Evolutionary conservation across 1,284 basidiomycete genomes (phyloP).

Genomic region (Tilletiopsis washingtonensis): DNA sequence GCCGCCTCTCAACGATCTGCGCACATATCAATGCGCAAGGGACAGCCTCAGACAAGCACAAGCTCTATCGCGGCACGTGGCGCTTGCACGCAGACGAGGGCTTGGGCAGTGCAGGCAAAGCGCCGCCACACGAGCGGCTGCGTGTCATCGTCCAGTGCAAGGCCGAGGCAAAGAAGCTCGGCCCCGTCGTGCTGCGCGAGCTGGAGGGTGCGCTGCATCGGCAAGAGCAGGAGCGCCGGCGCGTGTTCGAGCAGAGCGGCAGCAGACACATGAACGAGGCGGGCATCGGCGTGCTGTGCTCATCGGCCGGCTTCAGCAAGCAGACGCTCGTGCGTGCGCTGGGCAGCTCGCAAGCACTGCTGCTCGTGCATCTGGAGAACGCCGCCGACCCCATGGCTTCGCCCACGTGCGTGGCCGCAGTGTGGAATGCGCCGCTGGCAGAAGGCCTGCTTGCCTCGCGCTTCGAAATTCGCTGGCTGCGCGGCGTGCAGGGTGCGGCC

Average conservation of each 20-base stretch:
- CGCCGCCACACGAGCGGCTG: background rate
- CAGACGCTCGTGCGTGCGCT: background rate
- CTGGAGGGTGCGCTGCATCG: constrained; percentile 2
- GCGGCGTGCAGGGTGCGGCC: no score
- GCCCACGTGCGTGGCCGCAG: no score
- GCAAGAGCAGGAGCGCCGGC: background rate
- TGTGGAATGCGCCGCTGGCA: no score
- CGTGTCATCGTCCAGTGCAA: constrained; percentile 8
- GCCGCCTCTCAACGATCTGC: background rate
- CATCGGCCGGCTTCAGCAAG: background rate
- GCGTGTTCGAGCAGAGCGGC: background rate
- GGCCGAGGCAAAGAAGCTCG: constrained; percentile 4
- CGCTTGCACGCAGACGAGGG: background rate
- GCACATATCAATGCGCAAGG: no score
- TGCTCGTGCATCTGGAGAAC: background rate
- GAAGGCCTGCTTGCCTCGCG: no score
- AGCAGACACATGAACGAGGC: no score
- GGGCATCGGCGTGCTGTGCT: background rate
- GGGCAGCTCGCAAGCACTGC: background rate
- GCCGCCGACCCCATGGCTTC: no score
- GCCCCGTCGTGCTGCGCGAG: constrained; percentile 8
- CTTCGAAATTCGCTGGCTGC: no score
- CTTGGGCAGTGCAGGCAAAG: no score
- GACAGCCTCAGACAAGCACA: no score
- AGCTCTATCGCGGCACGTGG: background rate